Evolutionary conservation across 441 rosid genomes (phyloP).

Genomic region (Brassica balearica): DNA sequence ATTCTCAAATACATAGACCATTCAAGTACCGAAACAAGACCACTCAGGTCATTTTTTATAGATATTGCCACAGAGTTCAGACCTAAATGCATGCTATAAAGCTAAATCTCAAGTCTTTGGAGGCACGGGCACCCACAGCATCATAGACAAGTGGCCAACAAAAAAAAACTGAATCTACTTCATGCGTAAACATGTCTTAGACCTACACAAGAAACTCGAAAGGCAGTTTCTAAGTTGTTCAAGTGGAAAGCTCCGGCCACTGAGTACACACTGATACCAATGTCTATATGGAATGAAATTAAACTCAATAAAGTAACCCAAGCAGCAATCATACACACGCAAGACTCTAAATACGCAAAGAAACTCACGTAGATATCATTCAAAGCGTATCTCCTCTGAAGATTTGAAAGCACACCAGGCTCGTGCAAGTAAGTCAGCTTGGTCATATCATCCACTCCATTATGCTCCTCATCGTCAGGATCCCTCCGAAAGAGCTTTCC

Average conservation of each 20-base stretch:
- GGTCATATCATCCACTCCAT: conserved; percentile 99
- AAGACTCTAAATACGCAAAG: neutral
- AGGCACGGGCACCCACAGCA: neutral
- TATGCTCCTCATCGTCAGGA: conserved; percentile 86
- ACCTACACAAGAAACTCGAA: neutral
- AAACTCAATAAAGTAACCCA: too few species aligned
- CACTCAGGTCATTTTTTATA: too few species aligned
- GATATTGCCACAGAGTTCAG: neutral
- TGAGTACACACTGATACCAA: neutral
- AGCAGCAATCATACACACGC: neutral
- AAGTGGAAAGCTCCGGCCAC: conserved; percentile 3
- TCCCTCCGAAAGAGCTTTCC: conserved; percentile 73
- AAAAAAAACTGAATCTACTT: neutral
- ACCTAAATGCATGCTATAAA: conserved; percentile 14
- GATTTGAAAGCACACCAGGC: conserved; percentile 90
- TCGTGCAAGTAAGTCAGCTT: conserved; percentile 92
- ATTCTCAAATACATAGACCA: neutral
- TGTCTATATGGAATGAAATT: conserved; percentile 15
- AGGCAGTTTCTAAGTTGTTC: neutral
- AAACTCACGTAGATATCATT: conserved; percentile 90
- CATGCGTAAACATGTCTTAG: neutral
- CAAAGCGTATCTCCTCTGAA: conserved; percentile 83
- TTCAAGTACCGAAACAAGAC: too few species aligned
- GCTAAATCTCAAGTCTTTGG: conserved; percentile 1
- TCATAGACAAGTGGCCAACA: neutral